A percentile compares a stretch with the other conserved stretches of the same genome.
Conservation (phyloP, 345 rosid genomes). For the Hypericum androsaemum region DNA sequence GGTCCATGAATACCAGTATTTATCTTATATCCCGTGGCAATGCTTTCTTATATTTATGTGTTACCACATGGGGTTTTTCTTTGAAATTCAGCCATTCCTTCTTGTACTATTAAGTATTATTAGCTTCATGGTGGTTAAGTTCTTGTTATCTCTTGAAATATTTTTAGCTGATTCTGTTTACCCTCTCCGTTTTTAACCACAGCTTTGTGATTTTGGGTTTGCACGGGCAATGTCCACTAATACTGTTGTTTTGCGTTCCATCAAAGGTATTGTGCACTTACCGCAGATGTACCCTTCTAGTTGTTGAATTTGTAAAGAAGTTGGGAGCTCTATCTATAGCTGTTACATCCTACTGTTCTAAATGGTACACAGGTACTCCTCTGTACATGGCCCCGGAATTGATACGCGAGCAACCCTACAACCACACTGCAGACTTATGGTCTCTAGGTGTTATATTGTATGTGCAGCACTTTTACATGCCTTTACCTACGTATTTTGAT, state of each 20-base stretch:
- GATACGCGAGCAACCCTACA: slow-evolving; percentile 93
- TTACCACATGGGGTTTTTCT: too few relatives aligned
- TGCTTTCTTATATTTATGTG: too few relatives aligned
- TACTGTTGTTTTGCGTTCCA: slow-evolving; percentile 90
- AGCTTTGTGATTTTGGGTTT: slow-evolving; percentile 99
- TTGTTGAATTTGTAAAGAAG: not conserved
- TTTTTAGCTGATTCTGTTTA: not conserved
- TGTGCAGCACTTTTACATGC: slow-evolving; percentile 12
- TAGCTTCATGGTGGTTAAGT: too few relatives aligned
- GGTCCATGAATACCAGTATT: too few relatives aligned
- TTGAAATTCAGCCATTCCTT: too few relatives aligned
- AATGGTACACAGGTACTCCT: slow-evolving; percentile 63
- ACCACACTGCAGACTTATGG: slow-evolving; percentile 97
- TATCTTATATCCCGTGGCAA: too few relatives aligned
- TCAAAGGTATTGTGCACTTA: slow-evolving; percentile 51
- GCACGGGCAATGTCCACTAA: slow-evolving; percentile 98
- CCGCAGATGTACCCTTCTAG: not conserved
- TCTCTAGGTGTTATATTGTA: slow-evolving; percentile 99
- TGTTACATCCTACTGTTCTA: slow-evolving; percentile 1
- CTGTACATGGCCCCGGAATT: slow-evolving; percentile 98
- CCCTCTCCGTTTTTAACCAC: slow-evolving; percentile 15
- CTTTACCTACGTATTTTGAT: not conserved
- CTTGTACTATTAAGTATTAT: too few relatives aligned
- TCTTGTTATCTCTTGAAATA: too few relatives aligned
- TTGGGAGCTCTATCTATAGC: not conserved